Percentiles rank a stretch among this genome's conserved stretches.
Conservation (phyloP, 1,284 basidiomycete species). For the Leccinum insolens region DNA sequence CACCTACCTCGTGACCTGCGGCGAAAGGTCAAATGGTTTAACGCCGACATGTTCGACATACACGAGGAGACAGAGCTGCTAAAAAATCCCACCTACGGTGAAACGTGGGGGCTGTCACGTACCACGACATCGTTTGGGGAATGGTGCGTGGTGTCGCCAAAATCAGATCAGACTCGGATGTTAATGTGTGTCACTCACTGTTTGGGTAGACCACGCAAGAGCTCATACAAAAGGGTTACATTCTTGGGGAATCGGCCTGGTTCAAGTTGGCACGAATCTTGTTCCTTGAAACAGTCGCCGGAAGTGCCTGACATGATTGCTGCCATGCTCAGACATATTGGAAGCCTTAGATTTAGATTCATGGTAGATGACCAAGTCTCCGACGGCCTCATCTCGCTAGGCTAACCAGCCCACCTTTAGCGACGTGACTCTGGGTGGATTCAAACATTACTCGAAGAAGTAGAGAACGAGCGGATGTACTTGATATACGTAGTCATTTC, state of each 20-base stretch:
- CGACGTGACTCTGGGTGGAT: constrained; percentile 89
- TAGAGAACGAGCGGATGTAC: constrained; percentile 96
- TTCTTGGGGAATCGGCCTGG: constrained; percentile 80
- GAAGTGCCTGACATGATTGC: constrained; percentile 93
- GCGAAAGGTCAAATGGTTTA: constrained; percentile 18
- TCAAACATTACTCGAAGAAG: constrained; percentile 86
- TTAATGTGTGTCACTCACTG: too few species aligned
- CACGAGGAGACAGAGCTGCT: constrained; percentile 8
- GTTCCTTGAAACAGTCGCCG: constrained; percentile 90
- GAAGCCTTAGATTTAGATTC: constrained; percentile 71
- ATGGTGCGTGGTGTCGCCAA: constrained; percentile 7
- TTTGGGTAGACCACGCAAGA: too few species aligned
- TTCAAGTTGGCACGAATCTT: constrained; percentile 85
- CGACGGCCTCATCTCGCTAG: constrained; percentile 7
- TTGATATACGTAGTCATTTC: constrained; percentile 58
- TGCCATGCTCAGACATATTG: constrained; percentile 83
- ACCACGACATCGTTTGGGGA: constrained; percentile 12
- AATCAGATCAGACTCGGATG: too few species aligned
- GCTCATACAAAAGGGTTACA: constrained; percentile 51
- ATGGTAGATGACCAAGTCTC: constrained; percentile 55
- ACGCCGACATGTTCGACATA: constrained; percentile 9
- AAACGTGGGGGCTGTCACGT: constrained; percentile 9
- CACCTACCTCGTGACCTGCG: background rate
- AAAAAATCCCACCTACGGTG: background rate
- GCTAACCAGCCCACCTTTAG: constrained; percentile 39